Evolutionary conservation across 805 yeast genomes (phyloP).

Genomic region (Candida gorgasii): DNA sequence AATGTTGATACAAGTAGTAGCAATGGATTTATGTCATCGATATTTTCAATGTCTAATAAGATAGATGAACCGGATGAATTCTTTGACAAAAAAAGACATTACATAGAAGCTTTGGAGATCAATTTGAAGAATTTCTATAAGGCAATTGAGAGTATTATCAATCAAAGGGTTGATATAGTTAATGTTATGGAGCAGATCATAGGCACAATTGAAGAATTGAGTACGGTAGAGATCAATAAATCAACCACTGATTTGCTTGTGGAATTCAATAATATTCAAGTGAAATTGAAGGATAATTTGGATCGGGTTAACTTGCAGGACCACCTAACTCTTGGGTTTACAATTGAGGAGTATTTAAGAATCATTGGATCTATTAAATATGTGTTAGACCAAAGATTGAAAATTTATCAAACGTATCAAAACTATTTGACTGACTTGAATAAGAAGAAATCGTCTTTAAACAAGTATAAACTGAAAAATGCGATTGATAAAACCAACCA

Average conservation of each 20-base stretch:
- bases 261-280: conserved; percentile 72
- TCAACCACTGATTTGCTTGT: conserved; percentile 61
- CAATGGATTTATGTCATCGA: conserved; percentile 65
- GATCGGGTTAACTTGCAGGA: conserved; percentile 84
- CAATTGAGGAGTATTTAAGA: conserved; percentile 85
- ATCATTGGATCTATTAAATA: conserved; percentile 71
- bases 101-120: conserved; percentile 69
- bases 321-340: conserved; percentile 78
- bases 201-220: conserved; percentile 52
- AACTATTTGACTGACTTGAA: conserved; percentile 45
- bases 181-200: conserved; percentile 69
- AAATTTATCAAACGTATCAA: conserved; percentile 42
- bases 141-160: conserved; percentile 70
- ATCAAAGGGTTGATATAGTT: conserved; percentile 75
- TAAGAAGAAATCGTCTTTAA: conserved; percentile 48
- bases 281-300: conserved; percentile 67
- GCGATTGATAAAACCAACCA: conserved; percentile 63
- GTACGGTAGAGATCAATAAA: conserved; percentile 73
- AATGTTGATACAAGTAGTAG: conserved; percentile 26
- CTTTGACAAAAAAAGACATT: conserved; percentile 67
- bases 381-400: conserved; percentile 73
- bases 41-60: conserved; percentile 68
- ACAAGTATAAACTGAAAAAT: conserved; percentile 46
- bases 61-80: conserved; percentile 77
- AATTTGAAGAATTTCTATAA: conserved; percentile 69